Conservation (phyloP, 23 red algal species). For the Cyanidioschyzon merolae region DNA sequence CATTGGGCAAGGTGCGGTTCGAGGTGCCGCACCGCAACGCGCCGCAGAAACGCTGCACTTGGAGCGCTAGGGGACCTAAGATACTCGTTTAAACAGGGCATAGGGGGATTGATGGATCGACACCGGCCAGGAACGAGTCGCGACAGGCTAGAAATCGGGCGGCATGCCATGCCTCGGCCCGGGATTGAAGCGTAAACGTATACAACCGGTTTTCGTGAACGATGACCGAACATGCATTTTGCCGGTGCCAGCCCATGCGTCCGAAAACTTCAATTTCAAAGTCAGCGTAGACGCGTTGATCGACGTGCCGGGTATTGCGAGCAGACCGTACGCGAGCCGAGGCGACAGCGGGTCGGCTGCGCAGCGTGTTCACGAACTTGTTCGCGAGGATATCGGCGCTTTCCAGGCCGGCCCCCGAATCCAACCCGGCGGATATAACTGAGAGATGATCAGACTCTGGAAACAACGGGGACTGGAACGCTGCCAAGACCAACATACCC, state of each 20-base stretch:
- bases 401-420: not conserved
- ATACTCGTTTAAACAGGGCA: too few relatives aligned
- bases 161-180: not conserved
- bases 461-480: conserved; percentile 13
- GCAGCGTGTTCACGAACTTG: not conserved
- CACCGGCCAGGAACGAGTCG: conserved; percentile 5
- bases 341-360: not conserved
- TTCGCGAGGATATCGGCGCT: not conserved
- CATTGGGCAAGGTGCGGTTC: too few relatives aligned
- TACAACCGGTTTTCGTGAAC: not conserved
- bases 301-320: not conserved
- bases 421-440: not conserved
- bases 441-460: conserved; percentile 15
- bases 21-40: too few relatives aligned
- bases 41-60: too few relatives aligned
- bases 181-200: conserved; percentile 11
- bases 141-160: not conserved
- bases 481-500: not conserved
- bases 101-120: not conserved
- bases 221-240: not conserved
- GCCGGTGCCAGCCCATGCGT: not conserved
- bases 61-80: too few relatives aligned
- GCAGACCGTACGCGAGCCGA: not conserved
- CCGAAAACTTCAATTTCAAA: not conserved
- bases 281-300: not conserved